phyloP scores from a whole-genome alignment of 352 stramenopile species.

The Saprolegnia diclina region DNA sequence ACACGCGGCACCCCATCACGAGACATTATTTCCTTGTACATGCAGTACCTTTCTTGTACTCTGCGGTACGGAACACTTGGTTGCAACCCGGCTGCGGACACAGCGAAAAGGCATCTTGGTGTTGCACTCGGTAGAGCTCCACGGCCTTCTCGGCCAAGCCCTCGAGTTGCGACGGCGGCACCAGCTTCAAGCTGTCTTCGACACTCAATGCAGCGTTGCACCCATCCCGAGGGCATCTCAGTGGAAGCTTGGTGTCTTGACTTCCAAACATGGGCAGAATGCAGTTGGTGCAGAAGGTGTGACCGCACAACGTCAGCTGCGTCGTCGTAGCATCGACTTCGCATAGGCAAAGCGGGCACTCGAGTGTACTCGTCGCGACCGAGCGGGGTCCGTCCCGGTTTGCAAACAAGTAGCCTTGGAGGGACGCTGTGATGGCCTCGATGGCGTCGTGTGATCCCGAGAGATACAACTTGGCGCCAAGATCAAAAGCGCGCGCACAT shows the following conservation, averaged over 20 bases:
- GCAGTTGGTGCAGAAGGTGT: constrained; percentile 27
- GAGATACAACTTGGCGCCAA: neutral
- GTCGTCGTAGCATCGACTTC: constrained; percentile 23
- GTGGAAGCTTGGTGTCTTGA: constrained; percentile 7
- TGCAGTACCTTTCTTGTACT: neutral
- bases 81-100: constrained; percentile 32
- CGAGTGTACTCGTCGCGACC: neutral
- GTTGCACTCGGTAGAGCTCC: constrained; percentile 25
- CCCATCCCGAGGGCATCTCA: constrained; percentile 12
- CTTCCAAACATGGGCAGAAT: constrained; percentile 7
- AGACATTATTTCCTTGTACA: neutral
- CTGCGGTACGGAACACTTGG: constrained; percentile 21
- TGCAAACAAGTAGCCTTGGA: constrained; percentile 6
- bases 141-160: constrained; percentile 27
- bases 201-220: constrained; percentile 21
- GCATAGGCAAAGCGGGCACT: constrained; percentile 21
- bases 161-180: constrained; percentile 8
- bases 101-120: constrained; percentile 9
- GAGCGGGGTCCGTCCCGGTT: neutral
- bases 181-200: constrained; percentile 23
- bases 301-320: constrained; percentile 26
- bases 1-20: neutral
- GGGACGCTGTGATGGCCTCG: constrained; percentile 2
- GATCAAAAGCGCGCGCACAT: neutral
- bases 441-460: neutral